phyloP scores from a whole-genome alignment of 2,329 filamentous ascomycete species.

The Didymellaceae sp. region DNA sequence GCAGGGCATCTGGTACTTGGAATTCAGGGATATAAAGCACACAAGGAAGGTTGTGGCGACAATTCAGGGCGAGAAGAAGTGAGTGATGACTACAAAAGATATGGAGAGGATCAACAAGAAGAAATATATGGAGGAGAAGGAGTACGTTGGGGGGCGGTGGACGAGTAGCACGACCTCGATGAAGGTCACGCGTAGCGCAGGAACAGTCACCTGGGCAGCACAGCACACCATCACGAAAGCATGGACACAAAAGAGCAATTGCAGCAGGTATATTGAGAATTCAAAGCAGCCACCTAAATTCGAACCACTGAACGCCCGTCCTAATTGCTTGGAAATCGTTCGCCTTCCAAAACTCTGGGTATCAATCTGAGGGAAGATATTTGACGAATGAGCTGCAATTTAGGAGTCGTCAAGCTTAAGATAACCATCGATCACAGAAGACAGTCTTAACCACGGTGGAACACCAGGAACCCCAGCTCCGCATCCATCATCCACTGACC shows the following conservation, averaged over 20 bases:
- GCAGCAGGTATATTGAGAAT: too few species aligned
- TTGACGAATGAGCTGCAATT: neutral
- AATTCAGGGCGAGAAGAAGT: constrained; percentile 82
- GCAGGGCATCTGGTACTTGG: constrained; percentile 95
- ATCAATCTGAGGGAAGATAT: neutral
- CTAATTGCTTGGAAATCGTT: too few species aligned
- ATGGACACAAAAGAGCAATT: too few species aligned
- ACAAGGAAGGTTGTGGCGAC: constrained; percentile 85
- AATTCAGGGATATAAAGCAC: constrained; percentile 81
- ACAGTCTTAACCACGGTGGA: constrained; percentile 35
- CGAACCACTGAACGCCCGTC: too few species aligned
- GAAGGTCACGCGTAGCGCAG: too few species aligned
- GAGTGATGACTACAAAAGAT: neutral
- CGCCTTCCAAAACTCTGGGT: too few species aligned
- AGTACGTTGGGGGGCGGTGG: too few species aligned
- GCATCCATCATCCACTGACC: constrained; percentile 47
- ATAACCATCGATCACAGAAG: neutral
- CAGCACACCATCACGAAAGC: too few species aligned
- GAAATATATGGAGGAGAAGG: neutral
- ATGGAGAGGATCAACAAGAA: neutral
- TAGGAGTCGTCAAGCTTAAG: neutral
- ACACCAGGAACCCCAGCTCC: constrained; percentile 42
- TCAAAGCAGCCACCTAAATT: too few species aligned
- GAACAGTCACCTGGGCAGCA: too few species aligned
- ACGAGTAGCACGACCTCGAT: too few species aligned